Percentiles rank a stretch among this genome's conserved stretches.
These are phyloP conservation scores for Cyclostephanos tholiformis DNA, from an alignment of 108 stramenopile species.

Conservation along the genomic window DNA sequence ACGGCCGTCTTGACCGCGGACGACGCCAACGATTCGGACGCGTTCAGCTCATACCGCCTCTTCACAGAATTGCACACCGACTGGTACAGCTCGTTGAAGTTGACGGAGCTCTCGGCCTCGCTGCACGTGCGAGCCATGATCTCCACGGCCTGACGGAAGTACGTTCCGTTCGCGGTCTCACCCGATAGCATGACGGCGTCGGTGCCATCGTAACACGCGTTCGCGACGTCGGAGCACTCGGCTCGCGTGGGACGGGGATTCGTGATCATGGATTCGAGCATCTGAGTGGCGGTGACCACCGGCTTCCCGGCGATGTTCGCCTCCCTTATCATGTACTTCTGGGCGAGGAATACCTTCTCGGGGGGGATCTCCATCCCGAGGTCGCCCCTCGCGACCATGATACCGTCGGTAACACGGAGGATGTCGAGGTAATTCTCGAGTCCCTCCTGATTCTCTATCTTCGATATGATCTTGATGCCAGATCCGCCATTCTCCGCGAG, in stretches of 20 bases:
- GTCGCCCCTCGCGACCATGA: constrained; percentile 98
- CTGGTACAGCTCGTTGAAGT: constrained; percentile 73
- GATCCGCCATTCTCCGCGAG: constrained; percentile 78
- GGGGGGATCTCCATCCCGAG: constrained; percentile 97
- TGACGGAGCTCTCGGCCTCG: constrained; percentile 79
- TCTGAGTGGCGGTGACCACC: constrained; percentile 96
- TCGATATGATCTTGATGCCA: constrained; percentile 96
- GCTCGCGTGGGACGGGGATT: constrained; percentile 99
- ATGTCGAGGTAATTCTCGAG: constrained; percentile 94
- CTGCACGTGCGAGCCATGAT: constrained; percentile 93
- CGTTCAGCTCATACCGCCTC: constrained; percentile 51
- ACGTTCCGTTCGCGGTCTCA: constrained; percentile 90
- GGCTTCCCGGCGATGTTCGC: constrained; percentile 94
- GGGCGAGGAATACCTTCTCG: constrained; percentile 89
- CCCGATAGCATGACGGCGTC: constrained; percentile 92
- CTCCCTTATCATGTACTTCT: constrained; percentile 91
- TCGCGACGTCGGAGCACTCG: constrained; percentile 99
- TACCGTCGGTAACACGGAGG: constrained; percentile 90
- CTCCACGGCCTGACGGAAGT: constrained; percentile 79
- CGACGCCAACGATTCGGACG: constrained; percentile 88
- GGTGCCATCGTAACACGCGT: constrained; percentile 94
- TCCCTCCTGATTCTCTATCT: constrained; percentile 98
- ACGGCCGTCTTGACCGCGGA: constrained; percentile 94
- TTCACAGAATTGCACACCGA: constrained; percentile 64
- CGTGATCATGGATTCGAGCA: constrained; percentile 96